Conservation (phyloP, 2,329 filamentous ascomycete species). For the Fusarium pseudograminearum region DNA sequence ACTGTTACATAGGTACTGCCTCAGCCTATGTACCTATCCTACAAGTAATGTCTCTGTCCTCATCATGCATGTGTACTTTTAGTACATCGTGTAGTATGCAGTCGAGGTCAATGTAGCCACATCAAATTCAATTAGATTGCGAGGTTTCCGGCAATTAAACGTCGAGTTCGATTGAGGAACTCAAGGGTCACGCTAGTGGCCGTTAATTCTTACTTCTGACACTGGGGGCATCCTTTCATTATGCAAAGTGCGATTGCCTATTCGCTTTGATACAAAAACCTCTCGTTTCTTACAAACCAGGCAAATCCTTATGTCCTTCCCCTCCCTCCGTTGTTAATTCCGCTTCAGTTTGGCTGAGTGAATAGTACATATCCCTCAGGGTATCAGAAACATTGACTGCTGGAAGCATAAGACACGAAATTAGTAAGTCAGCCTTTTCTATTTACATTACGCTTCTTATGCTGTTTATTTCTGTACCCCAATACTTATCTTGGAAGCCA, state of each 20-base stretch:
- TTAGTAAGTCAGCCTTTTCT: too few species aligned
- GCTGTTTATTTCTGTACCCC: too few species aligned
- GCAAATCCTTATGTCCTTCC: not conserved
- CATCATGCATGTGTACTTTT: not conserved
- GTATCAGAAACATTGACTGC: too few species aligned
- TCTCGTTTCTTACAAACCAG: not conserved
- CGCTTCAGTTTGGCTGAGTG: not conserved
- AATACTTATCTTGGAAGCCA: too few species aligned
- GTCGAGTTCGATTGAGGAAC: slow-evolving; percentile 21
- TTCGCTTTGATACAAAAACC: not conserved
- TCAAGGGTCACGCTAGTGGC: slow-evolving; percentile 41
- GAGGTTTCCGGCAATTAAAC: slow-evolving; percentile 33
- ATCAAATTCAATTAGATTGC: slow-evolving; percentile 15
- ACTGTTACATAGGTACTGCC: not conserved
- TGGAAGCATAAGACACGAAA: too few species aligned
- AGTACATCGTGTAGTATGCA: not conserved
- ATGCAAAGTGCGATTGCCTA: slow-evolving; percentile 11
- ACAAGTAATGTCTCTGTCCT: slow-evolving; percentile 1
- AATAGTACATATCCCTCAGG: not conserved
- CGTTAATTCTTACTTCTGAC: slow-evolving; percentile 40
- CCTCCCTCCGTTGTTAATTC: not conserved
- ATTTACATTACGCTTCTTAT: too few species aligned
- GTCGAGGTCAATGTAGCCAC: not conserved
- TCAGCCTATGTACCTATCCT: not conserved
- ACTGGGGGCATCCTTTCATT: slow-evolving; percentile 25